These are phyloP conservation scores for Rhexocercosporidium sp. DNA, from an alignment of 2,329 filamentous ascomycete genomes.

Conservation along the genomic window DNA sequence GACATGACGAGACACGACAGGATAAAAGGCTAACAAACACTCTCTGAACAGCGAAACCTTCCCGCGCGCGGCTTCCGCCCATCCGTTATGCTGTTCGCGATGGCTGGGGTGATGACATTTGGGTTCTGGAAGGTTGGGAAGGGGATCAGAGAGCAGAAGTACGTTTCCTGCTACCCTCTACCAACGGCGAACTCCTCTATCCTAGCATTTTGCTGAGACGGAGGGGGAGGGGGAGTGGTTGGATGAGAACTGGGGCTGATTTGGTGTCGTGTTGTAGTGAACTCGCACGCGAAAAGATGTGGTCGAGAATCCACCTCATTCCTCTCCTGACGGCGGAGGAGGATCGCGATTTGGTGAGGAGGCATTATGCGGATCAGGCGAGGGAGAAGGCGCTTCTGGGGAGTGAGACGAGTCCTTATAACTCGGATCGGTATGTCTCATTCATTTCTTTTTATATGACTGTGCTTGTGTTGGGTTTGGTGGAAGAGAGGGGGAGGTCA, in stretches of 20 bases:
- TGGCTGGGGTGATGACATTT: slow-evolving; percentile 81
- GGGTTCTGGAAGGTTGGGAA: slow-evolving; percentile 87
- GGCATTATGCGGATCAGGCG: slow-evolving; percentile 83
- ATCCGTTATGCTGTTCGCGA: slow-evolving; percentile 75
- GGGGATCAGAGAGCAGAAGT: slow-evolving; percentile 92
- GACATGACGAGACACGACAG: background rate
- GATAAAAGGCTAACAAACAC: slow-evolving; percentile 14
- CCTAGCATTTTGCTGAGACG: background rate
- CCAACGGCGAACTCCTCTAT: too few species aligned
- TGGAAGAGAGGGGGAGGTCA: background rate
- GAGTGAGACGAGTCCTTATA: slow-evolving; percentile 82
- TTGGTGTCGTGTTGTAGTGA: slow-evolving; percentile 63
- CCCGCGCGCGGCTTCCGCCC: slow-evolving; percentile 91
- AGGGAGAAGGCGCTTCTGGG: slow-evolving; percentile 91
- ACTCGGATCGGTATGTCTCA: slow-evolving; percentile 77
- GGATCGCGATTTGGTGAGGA: slow-evolving; percentile 90
- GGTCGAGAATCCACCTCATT: slow-evolving; percentile 93
- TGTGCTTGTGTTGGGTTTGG: background rate
- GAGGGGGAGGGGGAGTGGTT: background rate
- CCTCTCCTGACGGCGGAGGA: slow-evolving; percentile 95
- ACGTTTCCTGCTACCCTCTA: slow-evolving; percentile 44
- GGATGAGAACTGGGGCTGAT: slow-evolving; percentile 19
- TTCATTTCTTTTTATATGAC: background rate
- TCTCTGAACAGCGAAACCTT: slow-evolving; percentile 75
- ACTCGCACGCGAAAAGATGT: slow-evolving; percentile 96